Conservation (phyloP, 1,284 basidiomycete species). For the Xerocomus minutiporus region DNA sequence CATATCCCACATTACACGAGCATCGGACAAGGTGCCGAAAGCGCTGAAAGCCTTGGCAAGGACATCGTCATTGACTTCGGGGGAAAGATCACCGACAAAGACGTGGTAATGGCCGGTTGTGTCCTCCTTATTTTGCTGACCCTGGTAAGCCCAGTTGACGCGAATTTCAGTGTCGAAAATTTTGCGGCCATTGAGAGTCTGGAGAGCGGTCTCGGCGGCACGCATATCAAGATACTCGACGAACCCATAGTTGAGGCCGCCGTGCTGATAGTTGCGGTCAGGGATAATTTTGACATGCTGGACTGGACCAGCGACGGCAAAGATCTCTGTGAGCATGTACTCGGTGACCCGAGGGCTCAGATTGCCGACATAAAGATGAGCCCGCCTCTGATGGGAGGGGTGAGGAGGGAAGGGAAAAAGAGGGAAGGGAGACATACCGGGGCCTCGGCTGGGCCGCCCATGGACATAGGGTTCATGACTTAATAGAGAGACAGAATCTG, state of each 20-base stretch:
- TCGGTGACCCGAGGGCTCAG: slow-evolving; percentile 89
- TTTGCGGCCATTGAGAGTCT: slow-evolving; percentile 95
- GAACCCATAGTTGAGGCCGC: slow-evolving; percentile 97
- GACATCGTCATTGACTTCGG: slow-evolving; percentile 97
- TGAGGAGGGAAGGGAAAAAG: slow-evolving; percentile 23
- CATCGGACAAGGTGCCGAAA: slow-evolving; percentile 93
- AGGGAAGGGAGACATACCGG: slow-evolving; percentile 49
- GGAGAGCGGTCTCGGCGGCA: slow-evolving; percentile 92
- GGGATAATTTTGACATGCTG: slow-evolving; percentile 99
- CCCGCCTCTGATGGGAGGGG: slow-evolving; percentile 56
- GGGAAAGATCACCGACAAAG: slow-evolving; percentile 96
- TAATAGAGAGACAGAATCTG: slow-evolving; percentile 38
- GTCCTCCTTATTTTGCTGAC: slow-evolving; percentile 93
- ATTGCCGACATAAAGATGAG: slow-evolving; percentile 97
- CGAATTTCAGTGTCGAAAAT: slow-evolving; percentile 97
- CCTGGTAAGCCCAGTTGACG: slow-evolving; percentile 98
- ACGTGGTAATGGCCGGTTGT: slow-evolving; percentile 95
- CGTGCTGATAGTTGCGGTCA: slow-evolving; percentile 96
- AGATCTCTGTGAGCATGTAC: slow-evolving; percentile 95
- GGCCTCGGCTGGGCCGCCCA: slow-evolving; percentile 65
- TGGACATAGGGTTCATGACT: slow-evolving; percentile 77
- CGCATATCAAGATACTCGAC: slow-evolving; percentile 98
- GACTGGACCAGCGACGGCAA: slow-evolving; percentile 91
- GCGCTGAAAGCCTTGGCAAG: slow-evolving; percentile 93
- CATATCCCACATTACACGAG: slow-evolving; percentile 99